Percentiles rank a stretch among this genome's conserved stretches.
These are phyloP conservation scores for Clausena lansium DNA, from an alignment of 345 rosid genomes.

Conservation along the genomic window DNA sequence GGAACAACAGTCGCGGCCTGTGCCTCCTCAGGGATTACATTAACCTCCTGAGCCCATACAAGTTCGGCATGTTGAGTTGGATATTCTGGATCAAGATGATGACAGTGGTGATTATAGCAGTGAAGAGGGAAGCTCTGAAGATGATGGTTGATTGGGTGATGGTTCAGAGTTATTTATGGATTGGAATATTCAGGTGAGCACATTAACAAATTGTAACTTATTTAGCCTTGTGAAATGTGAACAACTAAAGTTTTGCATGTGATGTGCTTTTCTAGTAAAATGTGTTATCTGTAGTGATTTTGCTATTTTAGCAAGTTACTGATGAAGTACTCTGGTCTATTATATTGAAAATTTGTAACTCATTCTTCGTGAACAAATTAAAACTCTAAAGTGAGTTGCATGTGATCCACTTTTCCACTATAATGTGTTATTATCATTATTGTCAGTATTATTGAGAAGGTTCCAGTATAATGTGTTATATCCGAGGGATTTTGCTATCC, in stretches of 20 bases:
- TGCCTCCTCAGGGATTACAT: conserved; percentile 52
- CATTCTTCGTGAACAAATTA: too few relatives aligned
- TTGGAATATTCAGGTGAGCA: background rate
- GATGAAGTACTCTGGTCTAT: too few relatives aligned
- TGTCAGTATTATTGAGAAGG: background rate
- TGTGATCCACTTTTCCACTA: too few relatives aligned
- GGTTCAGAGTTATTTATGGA: background rate
- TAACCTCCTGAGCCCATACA: conserved; percentile 70
- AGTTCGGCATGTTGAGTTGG: conserved; percentile 83
- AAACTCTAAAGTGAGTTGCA: too few relatives aligned
- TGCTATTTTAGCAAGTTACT: too few relatives aligned
- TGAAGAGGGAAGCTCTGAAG: conserved; percentile 35
- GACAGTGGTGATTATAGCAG: conserved; percentile 43
- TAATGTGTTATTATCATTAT: too few relatives aligned
- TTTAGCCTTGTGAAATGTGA: background rate
- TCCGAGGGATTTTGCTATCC: background rate
- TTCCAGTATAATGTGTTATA: background rate
- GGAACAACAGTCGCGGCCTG: conserved; percentile 48
- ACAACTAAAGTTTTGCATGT: background rate
- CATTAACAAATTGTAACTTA: background rate
- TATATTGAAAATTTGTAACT: background rate
- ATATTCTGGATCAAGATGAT: conserved; percentile 40
- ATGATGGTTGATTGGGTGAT: conserved; percentile 17
- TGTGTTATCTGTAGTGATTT: too few relatives aligned
- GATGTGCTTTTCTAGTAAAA: background rate